phyloP scores from a whole-genome alignment of 2,329 filamentous ascomycete genomes.

The Fusarium sp. region DNA sequence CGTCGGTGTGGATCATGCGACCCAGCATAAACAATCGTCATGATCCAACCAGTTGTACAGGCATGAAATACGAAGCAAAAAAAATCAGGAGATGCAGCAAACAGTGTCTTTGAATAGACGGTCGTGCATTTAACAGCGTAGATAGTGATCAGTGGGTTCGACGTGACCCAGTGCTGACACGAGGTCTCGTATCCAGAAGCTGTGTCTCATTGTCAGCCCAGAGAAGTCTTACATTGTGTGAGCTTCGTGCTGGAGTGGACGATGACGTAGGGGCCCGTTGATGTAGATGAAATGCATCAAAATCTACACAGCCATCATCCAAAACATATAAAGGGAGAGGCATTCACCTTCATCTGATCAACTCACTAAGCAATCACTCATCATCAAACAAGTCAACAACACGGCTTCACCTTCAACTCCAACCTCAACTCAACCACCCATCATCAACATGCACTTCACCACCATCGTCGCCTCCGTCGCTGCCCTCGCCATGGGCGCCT shows the following conservation, averaged over 20 bases:
- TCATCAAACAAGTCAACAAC: neutral
- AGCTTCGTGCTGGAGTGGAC: neutral
- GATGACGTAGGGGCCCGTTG: neutral
- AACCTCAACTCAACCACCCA: neutral
- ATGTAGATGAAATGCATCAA: neutral
- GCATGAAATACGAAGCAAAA: neutral
- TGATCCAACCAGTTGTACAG: neutral
- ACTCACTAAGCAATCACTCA: neutral
- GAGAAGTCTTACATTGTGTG: neutral
- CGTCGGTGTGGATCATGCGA: neutral
- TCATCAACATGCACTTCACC: constrained; percentile 6
- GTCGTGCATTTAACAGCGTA: neutral
- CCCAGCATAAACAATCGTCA: neutral
- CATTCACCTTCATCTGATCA: neutral
- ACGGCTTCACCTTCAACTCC: neutral
- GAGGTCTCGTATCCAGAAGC: neutral
- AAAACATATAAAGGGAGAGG: neutral
- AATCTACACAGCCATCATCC: neutral
- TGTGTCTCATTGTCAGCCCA: neutral
- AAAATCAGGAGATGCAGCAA: neutral
- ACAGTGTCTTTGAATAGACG: neutral
- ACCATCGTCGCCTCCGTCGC: neutral
- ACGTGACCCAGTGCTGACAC: neutral
- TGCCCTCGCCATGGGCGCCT: neutral
- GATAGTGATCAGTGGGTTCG: neutral